Evolutionary conservation across 352 stramenopile species (phyloP).

Genomic region (Globisporangium parvum): DNA sequence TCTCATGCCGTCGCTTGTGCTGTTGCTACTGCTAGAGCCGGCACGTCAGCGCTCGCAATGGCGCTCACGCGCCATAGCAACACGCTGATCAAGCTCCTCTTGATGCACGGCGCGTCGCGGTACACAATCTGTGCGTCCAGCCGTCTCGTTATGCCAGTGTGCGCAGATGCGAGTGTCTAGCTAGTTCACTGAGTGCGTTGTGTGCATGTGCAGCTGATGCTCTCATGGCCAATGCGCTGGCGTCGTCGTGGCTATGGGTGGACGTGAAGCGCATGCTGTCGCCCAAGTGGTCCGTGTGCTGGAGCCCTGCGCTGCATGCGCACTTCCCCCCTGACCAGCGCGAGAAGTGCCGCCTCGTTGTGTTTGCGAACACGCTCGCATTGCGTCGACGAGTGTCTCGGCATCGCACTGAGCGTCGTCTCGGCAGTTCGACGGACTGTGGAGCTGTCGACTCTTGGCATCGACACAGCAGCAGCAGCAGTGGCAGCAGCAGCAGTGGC

Average conservation of each 20-base stretch:
- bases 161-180: not conserved
- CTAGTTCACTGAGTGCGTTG: not conserved
- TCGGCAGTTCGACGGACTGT: too few relatives aligned
- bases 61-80: conserved; percentile 45
- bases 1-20: not conserved
- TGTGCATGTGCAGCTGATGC: conserved; percentile 17
- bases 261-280: conserved; percentile 43
- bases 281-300: conserved; percentile 50
- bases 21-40: conserved; percentile 21
- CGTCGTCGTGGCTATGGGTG: conserved; percentile 24
- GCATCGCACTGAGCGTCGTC: not conserved
- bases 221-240: conserved; percentile 17
- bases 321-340: conserved; percentile 47
- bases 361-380: conserved; percentile 43
- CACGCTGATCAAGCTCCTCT: conserved; percentile 30
- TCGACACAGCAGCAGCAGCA: too few relatives aligned
- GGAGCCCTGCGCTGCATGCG: conserved; percentile 40
- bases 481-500: too few relatives aligned
- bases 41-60: conserved; percentile 51
- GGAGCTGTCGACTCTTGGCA: too few relatives aligned
- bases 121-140: conserved; percentile 34
- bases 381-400: conserved; percentile 7
- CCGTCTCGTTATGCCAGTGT: not conserved
- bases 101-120: conserved; percentile 48
- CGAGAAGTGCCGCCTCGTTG: conserved; percentile 50